Conservation (phyloP, 2,329 filamentous ascomycete species). For the Iodosphaeria phyllophila region DNA sequence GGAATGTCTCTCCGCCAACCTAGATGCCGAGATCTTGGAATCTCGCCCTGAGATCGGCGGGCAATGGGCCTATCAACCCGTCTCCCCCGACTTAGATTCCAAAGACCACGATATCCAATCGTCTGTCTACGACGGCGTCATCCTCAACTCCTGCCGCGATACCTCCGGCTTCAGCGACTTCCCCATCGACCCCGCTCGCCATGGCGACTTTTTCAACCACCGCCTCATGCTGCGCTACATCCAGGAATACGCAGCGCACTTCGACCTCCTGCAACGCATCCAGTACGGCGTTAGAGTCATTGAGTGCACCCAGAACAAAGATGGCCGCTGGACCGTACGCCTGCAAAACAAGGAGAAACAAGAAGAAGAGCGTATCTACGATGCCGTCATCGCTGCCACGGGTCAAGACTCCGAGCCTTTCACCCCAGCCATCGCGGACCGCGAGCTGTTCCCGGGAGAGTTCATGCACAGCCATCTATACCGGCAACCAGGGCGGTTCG, state of each 20-base stretch:
- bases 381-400: conserved; percentile 17
- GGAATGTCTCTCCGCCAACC: conserved; percentile 17
- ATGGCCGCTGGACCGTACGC: conserved; percentile 13
- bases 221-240: conserved; percentile 15
- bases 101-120: conserved; percentile 10
- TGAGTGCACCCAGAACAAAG: conserved; percentile 9
- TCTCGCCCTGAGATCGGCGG: conserved; percentile 15
- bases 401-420: conserved; percentile 14
- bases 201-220: conserved; percentile 18
- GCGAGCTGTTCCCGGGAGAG: conserved; percentile 14
- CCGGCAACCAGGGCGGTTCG: conserved; percentile 13
- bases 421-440: conserved; percentile 13
- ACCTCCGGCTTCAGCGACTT: conserved; percentile 20
- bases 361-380: conserved; percentile 10
- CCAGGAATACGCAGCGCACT: conserved; percentile 17
- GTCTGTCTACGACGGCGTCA: conserved; percentile 16
- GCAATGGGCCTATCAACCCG: conserved; percentile 18
- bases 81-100: conserved; percentile 4
- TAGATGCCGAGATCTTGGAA: conserved; percentile 17
- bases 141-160: conserved; percentile 18
- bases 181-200: conserved; percentile 18
- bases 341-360: conserved; percentile 5
- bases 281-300: conserved; percentile 14
- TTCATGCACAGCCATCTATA: conserved; percentile 19
- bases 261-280: conserved; percentile 15